Percentiles rank a stretch among this genome's conserved stretches.
Evolutionary conservation across 805 yeast species (phyloP).

Genomic region (Lachancea lanzarotensis): DNA sequence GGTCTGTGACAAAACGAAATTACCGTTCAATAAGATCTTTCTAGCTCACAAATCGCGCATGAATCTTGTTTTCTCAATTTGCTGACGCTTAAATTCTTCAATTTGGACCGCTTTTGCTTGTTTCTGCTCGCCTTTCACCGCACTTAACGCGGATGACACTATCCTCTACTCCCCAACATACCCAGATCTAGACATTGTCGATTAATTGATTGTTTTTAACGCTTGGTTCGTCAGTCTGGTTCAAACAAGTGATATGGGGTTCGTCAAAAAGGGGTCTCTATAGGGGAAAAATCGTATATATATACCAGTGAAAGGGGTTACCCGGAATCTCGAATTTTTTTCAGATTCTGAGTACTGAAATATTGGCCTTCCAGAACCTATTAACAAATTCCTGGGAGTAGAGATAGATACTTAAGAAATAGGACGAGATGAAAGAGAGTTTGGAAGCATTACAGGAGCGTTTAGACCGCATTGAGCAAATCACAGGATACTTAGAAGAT

Average conservation of each 20-base stretch:
- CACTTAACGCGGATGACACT: not conserved
- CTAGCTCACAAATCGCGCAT: too few species aligned
- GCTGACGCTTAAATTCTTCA: not conserved
- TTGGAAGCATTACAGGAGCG: slow-evolving; percentile 1
- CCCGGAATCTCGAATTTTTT: slow-evolving; percentile 1
- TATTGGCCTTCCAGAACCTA: not conserved
- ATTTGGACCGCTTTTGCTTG: not conserved
- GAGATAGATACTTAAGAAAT: too few species aligned
- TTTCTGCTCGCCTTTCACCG: not conserved
- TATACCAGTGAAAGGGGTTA: not conserved
- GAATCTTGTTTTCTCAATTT: not conserved
- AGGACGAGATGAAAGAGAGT: not conserved
- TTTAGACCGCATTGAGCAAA: not conserved
- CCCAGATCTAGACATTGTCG: slow-evolving; percentile 33
- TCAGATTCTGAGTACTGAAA: not conserved
- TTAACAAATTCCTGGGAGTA: too few species aligned
- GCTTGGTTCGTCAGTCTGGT: not conserved
- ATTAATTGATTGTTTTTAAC: not conserved
- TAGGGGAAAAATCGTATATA: slow-evolving; percentile 1
- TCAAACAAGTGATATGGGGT: not conserved
- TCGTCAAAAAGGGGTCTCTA: slow-evolving; percentile 1
- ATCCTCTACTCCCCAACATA: slow-evolving; percentile 16
- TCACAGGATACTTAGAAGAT: not conserved
- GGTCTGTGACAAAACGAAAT: too few species aligned
- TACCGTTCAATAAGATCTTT: too few species aligned